Percentiles rank a stretch among this genome's conserved stretches.
phyloP scores from a whole-genome alignment of 805 yeast genomes.

The Teunomyces stri region DNA sequence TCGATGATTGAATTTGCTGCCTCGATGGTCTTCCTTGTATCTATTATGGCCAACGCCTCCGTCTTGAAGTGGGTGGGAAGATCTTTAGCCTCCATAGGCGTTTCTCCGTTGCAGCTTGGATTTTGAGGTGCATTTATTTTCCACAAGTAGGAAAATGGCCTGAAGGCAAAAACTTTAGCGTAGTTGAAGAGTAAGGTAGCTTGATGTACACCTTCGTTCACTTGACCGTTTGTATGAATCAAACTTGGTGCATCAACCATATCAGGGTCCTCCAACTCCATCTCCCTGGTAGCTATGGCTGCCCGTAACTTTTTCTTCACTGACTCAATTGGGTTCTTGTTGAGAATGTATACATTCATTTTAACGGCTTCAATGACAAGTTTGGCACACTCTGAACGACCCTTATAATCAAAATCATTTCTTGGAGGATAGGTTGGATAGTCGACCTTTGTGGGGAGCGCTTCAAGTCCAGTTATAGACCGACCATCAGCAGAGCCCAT shows the following conservation, averaged over 20 bases:
- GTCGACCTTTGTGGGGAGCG: slow-evolving; percentile 29
- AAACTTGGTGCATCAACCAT: slow-evolving; percentile 41
- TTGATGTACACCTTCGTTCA: slow-evolving; percentile 56
- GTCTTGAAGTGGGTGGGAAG: slow-evolving; percentile 19
- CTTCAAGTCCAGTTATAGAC: slow-evolving; percentile 35
- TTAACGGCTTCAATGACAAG: slow-evolving; percentile 50
- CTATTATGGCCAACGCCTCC: slow-evolving; percentile 47
- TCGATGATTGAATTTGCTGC: slow-evolving; percentile 51
- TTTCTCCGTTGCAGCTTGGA: slow-evolving; percentile 29
- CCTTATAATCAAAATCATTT: slow-evolving; percentile 43
- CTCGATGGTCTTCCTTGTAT: slow-evolving; percentile 52
- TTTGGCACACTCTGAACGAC: slow-evolving; percentile 45
- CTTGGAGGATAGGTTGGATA: slow-evolving; percentile 39
- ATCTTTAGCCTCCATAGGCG: slow-evolving; percentile 18
- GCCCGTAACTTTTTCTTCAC: slow-evolving; percentile 40
- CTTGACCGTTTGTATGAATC: slow-evolving; percentile 40
- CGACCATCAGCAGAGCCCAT: slow-evolving; percentile 55
- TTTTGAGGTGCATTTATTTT: slow-evolving; percentile 43
- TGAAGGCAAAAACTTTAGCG: slow-evolving; percentile 53
- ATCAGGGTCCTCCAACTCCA: slow-evolving; percentile 41
- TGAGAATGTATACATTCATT: slow-evolving; percentile 45
- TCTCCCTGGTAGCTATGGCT: slow-evolving; percentile 50
- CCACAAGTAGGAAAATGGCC: slow-evolving; percentile 55
- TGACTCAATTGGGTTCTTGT: slow-evolving; percentile 35
- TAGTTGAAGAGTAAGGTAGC: slow-evolving; percentile 47